A percentile compares a stretch with the other conserved stretches of the same genome.
Conservation (phyloP, 257 asterid species). For the Fraxinus americana region DNA sequence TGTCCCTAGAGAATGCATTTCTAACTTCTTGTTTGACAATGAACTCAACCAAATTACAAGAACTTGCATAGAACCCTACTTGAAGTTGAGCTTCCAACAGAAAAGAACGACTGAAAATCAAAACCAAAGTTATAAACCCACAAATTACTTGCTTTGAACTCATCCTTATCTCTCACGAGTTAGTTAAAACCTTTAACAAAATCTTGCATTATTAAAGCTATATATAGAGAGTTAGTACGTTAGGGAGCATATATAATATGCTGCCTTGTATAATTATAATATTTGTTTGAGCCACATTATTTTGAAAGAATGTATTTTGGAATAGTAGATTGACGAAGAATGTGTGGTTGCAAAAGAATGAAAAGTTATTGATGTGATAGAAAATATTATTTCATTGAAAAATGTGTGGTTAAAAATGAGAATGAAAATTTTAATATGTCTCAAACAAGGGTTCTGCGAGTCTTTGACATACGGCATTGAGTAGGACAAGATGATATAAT, state of each 20-base stretch:
- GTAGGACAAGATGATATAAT: neutral
- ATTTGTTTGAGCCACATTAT: neutral
- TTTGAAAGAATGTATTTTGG: no score
- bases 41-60: constrained; percentile 58
- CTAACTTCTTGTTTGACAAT: constrained; percentile 60
- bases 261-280: neutral
- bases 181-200: neutral
- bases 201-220: constrained; percentile 19
- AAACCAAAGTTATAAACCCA: constrained; percentile 15
- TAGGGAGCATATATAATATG: neutral
- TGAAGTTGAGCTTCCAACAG: constrained; percentile 51
- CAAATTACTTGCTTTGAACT: constrained; percentile 17
- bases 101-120: constrained; percentile 23
- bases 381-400: no score
- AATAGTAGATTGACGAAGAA: no score
- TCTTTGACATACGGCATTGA: neutral
- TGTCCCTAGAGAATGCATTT: constrained; percentile 42
- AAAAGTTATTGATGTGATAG: no score
- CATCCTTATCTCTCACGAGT: constrained; percentile 29
- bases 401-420: no score
- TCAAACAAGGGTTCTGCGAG: no score
- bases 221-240: constrained; percentile 31
- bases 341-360: no score
- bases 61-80: constrained; percentile 52
- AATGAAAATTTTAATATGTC: no score